phyloP scores from a whole-genome alignment of 768 basidiomycete species.

The Leccinum obscurum region DNA sequence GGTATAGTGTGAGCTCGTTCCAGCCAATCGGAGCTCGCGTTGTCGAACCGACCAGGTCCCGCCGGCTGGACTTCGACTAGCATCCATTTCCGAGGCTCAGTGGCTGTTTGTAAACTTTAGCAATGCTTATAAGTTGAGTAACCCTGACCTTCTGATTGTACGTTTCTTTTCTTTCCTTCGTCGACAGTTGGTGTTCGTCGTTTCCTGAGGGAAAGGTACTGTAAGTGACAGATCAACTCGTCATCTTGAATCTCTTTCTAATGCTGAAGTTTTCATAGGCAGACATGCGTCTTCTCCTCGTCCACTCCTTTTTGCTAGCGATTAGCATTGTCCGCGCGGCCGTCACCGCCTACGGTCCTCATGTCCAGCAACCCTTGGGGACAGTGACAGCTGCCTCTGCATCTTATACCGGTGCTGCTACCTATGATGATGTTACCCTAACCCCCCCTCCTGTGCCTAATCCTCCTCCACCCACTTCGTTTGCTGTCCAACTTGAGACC shows the following conservation, averaged over 20 bases:
- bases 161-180: background rate
- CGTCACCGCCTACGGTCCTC: conserved; percentile 24
- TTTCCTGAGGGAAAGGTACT: background rate
- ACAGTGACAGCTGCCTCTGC: conserved; percentile 38
- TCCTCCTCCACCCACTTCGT: conserved; percentile 41
- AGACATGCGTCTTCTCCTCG: conserved; percentile 24
- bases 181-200: background rate
- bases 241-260: background rate
- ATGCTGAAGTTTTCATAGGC: background rate
- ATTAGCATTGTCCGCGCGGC: conserved; percentile 6
- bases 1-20: no score
- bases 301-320: conserved; percentile 24
- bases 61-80: no score
- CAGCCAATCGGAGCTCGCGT: no score
- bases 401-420: conserved; percentile 46
- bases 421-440: conserved; percentile 53
- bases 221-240: background rate
- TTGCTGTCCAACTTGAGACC: conserved; percentile 43
- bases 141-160: background rate
- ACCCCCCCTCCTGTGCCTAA: conserved; percentile 50
- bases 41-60: no score
- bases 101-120: background rate
- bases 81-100: no score
- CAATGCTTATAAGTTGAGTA: background rate
- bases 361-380: conserved; percentile 26